Evolutionary conservation across 2,329 filamentous ascomycete species (phyloP).

Genomic region (Pseudogymnoascus sp.): DNA sequence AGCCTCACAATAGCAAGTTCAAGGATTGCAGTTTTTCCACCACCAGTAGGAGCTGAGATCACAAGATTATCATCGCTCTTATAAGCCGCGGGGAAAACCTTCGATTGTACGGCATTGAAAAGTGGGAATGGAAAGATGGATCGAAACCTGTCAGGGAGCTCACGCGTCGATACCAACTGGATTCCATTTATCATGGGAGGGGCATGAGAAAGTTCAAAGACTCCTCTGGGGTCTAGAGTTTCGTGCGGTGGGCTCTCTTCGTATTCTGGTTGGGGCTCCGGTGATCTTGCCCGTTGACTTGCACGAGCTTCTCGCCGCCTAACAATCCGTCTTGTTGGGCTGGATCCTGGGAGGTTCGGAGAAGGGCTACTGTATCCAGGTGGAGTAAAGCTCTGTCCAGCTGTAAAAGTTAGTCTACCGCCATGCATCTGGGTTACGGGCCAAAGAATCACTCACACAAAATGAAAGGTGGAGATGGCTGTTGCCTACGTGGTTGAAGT

Average conservation of each 20-base stretch:
- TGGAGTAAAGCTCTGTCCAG: not conserved
- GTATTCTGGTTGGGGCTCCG: not conserved
- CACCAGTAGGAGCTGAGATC: slow-evolving; percentile 74
- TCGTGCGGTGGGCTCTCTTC: not conserved
- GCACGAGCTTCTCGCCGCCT: slow-evolving; percentile 19
- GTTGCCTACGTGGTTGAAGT: slow-evolving; percentile 24
- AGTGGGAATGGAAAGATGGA: slow-evolving; percentile 65
- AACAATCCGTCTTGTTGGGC: slow-evolving; percentile 26
- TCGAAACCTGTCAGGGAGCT: slow-evolving; percentile 63
- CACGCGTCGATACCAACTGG: slow-evolving; percentile 49
- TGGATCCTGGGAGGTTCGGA: slow-evolving; percentile 21
- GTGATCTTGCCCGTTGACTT: not conserved
- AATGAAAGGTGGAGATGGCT: slow-evolving; percentile 27
- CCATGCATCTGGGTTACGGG: not conserved
- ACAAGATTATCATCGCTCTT: slow-evolving; percentile 68
- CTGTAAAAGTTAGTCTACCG: not conserved
- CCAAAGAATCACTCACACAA: slow-evolving; percentile 21
- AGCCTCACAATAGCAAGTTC: slow-evolving; percentile 77
- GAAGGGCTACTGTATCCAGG: slow-evolving; percentile 21
- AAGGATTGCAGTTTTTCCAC: slow-evolving; percentile 76
- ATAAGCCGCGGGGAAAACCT: slow-evolving; percentile 64
- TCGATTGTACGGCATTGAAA: slow-evolving; percentile 81
- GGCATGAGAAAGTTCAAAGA: slow-evolving; percentile 19
- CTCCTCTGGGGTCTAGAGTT: not conserved
- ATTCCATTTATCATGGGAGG: slow-evolving; percentile 43